Conservation (phyloP, 306 rosid genomes). For the Potentilla sterilis region DNA sequence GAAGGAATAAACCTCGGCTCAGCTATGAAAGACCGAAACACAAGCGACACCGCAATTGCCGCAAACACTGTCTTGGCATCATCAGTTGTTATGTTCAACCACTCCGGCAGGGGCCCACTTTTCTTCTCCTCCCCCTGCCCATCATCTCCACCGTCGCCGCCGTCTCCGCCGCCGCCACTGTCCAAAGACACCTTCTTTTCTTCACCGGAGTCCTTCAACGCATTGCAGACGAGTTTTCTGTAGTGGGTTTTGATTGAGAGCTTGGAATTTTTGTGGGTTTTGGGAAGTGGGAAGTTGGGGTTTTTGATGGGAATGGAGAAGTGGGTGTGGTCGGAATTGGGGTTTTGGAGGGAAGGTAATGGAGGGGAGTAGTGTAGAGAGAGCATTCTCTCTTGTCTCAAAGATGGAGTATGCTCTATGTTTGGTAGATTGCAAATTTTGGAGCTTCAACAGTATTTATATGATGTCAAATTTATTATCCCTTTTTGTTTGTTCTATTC, state of each 20-base stretch:
- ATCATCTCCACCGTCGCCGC: constrained; percentile 36
- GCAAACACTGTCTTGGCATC: constrained; percentile 85
- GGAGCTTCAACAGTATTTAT: background rate
- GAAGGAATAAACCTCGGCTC: constrained; percentile 99
- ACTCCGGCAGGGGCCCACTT: constrained; percentile 52
- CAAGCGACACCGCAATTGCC: constrained; percentile 64
- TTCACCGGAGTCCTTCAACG: constrained; percentile 41
- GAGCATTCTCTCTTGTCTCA: constrained; percentile 43
- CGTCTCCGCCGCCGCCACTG: constrained; percentile 41
- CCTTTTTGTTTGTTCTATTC: background rate
- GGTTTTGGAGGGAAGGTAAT: constrained; percentile 45
- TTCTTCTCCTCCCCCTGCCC: constrained; percentile 49
- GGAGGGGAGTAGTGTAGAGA: constrained; percentile 47
- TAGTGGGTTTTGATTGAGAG: constrained; percentile 28
- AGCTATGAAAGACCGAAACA: constrained; percentile 72
- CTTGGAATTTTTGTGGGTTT: constrained; percentile 20
- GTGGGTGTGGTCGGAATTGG: constrained; percentile 29
- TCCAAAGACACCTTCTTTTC: constrained; percentile 44
- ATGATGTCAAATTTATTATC: background rate
- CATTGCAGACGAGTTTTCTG: constrained; percentile 40
- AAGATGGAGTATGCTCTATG: background rate
- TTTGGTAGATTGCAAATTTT: background rate
- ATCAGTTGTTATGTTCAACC: constrained; percentile 75
- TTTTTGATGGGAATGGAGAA: constrained; percentile 31
- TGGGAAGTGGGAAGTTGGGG: constrained; percentile 21